These are phyloP conservation scores for Clarkia xantiana DNA, from an alignment of 345 rosid species.

Conservation along the genomic window DNA sequence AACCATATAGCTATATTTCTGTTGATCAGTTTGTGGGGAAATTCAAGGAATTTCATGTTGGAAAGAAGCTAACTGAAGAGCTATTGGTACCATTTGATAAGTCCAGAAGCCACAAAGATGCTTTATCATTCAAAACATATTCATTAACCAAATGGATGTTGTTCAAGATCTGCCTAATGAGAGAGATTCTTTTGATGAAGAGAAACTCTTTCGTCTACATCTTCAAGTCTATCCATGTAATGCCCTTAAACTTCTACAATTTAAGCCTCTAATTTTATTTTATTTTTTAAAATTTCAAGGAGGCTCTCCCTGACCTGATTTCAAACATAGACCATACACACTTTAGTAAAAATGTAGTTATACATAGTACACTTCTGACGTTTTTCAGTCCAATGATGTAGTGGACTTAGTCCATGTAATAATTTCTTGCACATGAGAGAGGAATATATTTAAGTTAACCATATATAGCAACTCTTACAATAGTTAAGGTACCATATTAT, in stretches of 20 bases:
- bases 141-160: slow-evolving; percentile 39
- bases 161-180: slow-evolving; percentile 34
- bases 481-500: too few relatives aligned
- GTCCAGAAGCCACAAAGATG: slow-evolving; percentile 20
- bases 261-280: too few relatives aligned
- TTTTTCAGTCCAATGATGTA: too few relatives aligned
- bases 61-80: slow-evolving; percentile 20
- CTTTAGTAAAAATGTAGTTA: too few relatives aligned
- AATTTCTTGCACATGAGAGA: too few relatives aligned
- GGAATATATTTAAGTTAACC: too few relatives aligned
- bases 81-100: slow-evolving; percentile 26
- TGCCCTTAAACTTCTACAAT: background rate
- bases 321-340: too few relatives aligned
- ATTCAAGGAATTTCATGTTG: slow-evolving; percentile 21
- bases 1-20: slow-evolving; percentile 23
- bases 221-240: slow-evolving; percentile 40
- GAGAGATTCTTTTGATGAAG: slow-evolving; percentile 49
- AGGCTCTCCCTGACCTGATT: too few relatives aligned
- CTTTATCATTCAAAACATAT: slow-evolving; percentile 26
- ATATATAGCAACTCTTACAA: too few relatives aligned
- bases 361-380: too few relatives aligned
- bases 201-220: slow-evolving; percentile 43
- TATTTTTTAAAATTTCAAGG: too few relatives aligned
- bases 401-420: too few relatives aligned
- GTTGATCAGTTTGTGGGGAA: slow-evolving; percentile 22